Evolutionary conservation across 2,329 filamentous ascomycete species (phyloP).

Genomic region (Clonostachys solani): DNA sequence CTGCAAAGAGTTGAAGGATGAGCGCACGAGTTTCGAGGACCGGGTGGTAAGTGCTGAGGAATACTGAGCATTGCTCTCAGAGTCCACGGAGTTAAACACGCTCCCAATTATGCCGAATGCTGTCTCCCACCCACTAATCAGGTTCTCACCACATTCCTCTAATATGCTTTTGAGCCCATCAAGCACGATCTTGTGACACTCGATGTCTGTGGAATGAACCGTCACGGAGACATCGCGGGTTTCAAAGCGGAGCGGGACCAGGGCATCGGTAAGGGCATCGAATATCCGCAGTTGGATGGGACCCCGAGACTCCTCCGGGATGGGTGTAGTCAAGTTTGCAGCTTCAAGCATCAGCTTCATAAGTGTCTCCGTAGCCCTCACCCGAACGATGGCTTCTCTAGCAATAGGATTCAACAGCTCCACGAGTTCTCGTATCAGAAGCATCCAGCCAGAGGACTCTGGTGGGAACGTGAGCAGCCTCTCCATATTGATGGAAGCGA

Average conservation of each 20-base stretch:
- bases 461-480: conserved; percentile 67
- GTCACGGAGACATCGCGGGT: conserved; percentile 47
- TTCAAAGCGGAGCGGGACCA: conserved; percentile 49
- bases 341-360: conserved; percentile 54
- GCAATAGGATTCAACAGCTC: conserved; percentile 40
- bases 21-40: conserved; percentile 74
- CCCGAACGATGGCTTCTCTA: conserved; percentile 47
- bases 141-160: conserved; percentile 81
- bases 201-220: conserved; percentile 62
- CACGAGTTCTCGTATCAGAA: conserved; percentile 55
- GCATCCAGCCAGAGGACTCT: conserved; percentile 70
- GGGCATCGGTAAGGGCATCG: conserved; percentile 57
- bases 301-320: conserved; percentile 45
- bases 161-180: conserved; percentile 79
- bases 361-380: conserved; percentile 61
- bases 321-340: conserved; percentile 48
- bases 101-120: conserved; percentile 82
- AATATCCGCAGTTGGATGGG: conserved; percentile 71
- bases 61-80: conserved; percentile 19
- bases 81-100: conserved; percentile 58
- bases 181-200: conserved; percentile 76
- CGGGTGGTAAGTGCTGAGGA: conserved; percentile 40
- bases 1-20: conserved; percentile 85
- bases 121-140: conserved; percentile 79
- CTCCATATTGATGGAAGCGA: conserved; percentile 70